phyloP scores from a whole-genome alignment of 2,329 filamentous ascomycete genomes.

The Mycogone perniciosa region DNA sequence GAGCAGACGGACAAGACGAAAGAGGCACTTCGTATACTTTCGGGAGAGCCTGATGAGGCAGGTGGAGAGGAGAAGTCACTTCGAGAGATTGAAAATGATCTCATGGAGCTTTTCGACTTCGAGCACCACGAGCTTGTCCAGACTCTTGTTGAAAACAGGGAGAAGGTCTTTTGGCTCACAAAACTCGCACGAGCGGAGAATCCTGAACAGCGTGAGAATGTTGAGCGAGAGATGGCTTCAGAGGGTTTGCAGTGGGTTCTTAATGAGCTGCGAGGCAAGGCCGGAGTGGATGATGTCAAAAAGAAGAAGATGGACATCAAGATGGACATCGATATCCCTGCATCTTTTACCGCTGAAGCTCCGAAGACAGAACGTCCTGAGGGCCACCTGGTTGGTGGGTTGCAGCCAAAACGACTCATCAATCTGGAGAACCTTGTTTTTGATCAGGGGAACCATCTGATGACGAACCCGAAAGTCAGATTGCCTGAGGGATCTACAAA shows the following conservation, averaged over 20 bases:
- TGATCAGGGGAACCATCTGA: constrained; percentile 95
- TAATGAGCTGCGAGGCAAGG: constrained; percentile 77
- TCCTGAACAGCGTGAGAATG: constrained; percentile 63
- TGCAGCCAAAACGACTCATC: constrained; percentile 80
- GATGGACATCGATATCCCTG: constrained; percentile 82
- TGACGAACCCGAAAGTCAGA: constrained; percentile 97
- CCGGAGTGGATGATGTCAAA: constrained; percentile 49
- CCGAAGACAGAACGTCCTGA: constrained; percentile 53
- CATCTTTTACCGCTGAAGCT: constrained; percentile 45
- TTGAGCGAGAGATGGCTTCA: constrained; percentile 88
- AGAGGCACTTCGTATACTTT: constrained; percentile 74
- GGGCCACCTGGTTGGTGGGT: constrained; percentile 67
- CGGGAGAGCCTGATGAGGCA: constrained; percentile 61
- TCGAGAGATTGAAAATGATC: constrained; percentile 92
- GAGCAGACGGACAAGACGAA: constrained; percentile 89
- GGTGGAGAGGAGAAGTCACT: constrained; percentile 78
- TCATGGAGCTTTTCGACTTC: constrained; percentile 98
- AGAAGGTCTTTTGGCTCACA: constrained; percentile 94
- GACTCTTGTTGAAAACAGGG: constrained; percentile 83
- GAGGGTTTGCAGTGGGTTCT: constrained; percentile 82
- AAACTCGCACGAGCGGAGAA: constrained; percentile 77
- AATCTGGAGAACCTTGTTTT: constrained; percentile 96
- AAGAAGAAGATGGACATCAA: constrained; percentile 78
- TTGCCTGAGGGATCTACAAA: constrained; percentile 93
- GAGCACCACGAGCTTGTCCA: constrained; percentile 90